A percentile compares a stretch with the other conserved stretches of the same genome.
Evolutionary conservation across 1,284 basidiomycete genomes (phyloP).

Genomic region (Marasmius fiardii): DNA sequence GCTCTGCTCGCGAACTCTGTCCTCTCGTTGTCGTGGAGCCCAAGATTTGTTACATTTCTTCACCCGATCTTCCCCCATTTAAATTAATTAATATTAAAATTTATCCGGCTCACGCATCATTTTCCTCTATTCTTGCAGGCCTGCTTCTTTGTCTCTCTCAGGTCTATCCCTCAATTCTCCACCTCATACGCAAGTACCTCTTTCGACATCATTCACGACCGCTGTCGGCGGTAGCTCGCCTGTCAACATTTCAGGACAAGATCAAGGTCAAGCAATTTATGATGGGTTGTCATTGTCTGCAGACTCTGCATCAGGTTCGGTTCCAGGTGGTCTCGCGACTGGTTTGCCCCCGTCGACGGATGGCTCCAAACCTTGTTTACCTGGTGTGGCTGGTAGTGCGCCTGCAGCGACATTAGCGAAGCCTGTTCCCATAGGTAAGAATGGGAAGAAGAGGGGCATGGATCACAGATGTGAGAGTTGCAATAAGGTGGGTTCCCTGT

Average conservation of each 20-base stretch:
- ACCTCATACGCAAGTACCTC: slow-evolving; percentile 21
- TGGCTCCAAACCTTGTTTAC: not conserved
- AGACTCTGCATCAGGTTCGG: slow-evolving; percentile 7
- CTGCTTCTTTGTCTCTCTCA: slow-evolving; percentile 42
- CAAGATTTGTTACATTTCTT: slow-evolving; percentile 1
- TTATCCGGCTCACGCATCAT: not conserved
- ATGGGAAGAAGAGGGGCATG: slow-evolving; percentile 71
- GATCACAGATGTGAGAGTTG: slow-evolving; percentile 93
- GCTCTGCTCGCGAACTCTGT: slow-evolving; percentile 2
- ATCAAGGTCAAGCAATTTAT: not conserved
- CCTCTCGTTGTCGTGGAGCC: not conserved
- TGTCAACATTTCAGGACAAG: not conserved
- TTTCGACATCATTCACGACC: slow-evolving; percentile 27
- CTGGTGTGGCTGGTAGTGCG: not conserved
- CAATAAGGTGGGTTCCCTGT: slow-evolving; percentile 59
- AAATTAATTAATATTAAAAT: not conserved
- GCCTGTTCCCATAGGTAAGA: slow-evolving; percentile 41
- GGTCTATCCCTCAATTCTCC: slow-evolving; percentile 57
- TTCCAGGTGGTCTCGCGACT: slow-evolving; percentile 7
- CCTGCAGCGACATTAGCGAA: slow-evolving; percentile 17
- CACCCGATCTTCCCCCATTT: slow-evolving; percentile 9
- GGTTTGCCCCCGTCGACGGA: slow-evolving; percentile 6
- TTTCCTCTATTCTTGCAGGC: slow-evolving; percentile 25
- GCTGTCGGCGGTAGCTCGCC: slow-evolving; percentile 8
- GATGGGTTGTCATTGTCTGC: slow-evolving; percentile 10